phyloP scores from a whole-genome alignment of 257 asterid species.

The Solanum bulbocastanum region DNA sequence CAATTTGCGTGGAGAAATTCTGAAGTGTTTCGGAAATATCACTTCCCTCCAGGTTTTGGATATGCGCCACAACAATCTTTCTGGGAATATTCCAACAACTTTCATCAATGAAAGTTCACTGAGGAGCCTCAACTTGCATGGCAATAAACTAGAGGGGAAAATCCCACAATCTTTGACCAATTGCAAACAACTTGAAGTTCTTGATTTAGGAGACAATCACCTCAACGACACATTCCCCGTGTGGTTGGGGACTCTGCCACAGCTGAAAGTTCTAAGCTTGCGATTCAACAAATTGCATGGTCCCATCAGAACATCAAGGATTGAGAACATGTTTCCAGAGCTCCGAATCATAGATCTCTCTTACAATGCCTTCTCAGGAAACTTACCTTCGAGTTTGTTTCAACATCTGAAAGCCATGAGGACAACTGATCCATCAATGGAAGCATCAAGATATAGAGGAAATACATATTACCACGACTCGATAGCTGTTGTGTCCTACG shows the following conservation, averaged over 20 bases:
- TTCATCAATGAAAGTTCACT: constrained; percentile 1
- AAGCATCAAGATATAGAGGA: neutral
- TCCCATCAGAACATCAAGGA: neutral
- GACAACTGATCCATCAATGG: neutral
- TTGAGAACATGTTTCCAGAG: neutral
- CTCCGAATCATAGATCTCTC: constrained; percentile 13
- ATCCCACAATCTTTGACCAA: constrained; percentile 8
- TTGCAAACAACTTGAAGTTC: constrained; percentile 9
- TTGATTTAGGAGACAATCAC: constrained; percentile 11
- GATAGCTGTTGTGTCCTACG: too few species aligned
- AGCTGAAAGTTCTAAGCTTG: constrained; percentile 10
- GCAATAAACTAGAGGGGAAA: constrained; percentile 8
- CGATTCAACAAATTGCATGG: constrained; percentile 10
- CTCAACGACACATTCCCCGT: constrained; percentile 12
- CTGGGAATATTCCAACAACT: constrained; percentile 2
- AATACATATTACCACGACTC: constrained; percentile 4
- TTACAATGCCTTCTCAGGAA: constrained; percentile 1
- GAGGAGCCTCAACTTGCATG: neutral
- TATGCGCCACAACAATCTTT: neutral
- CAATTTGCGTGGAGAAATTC: neutral
- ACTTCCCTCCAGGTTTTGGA: neutral
- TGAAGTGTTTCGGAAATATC: neutral
- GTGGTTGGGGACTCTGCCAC: constrained; percentile 7
- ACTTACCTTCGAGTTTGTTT: neutral
- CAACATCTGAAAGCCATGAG: constrained; percentile 1